Evolutionary conservation across 2,329 filamentous ascomycete genomes (phyloP).

Genomic region (Gnomoniopsis sp.): DNA sequence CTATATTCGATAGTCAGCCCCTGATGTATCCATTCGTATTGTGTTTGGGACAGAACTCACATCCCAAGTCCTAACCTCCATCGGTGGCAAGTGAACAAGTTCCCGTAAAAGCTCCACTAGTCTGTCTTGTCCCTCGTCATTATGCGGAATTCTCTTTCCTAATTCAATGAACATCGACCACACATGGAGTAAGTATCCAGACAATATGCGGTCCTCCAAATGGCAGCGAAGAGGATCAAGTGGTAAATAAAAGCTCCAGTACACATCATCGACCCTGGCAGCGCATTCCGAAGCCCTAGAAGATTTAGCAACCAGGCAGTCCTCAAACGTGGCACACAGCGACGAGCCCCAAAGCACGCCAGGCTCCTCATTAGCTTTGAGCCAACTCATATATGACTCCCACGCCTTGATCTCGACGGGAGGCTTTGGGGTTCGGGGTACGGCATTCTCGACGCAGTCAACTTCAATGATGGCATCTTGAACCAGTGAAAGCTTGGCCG

Average conservation of each 20-base stretch:
- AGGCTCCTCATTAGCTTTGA: constrained; percentile 13
- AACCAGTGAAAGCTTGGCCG: not conserved
- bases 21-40: not conserved
- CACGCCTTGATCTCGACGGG: constrained; percentile 8
- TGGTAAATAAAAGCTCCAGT: constrained; percentile 18
- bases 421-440: not conserved
- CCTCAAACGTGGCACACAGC: constrained; percentile 12
- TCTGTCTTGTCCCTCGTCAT: constrained; percentile 14
- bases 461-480: constrained; percentile 13
- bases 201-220: constrained; percentile 17
- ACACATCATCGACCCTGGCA: constrained; percentile 17
- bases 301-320: constrained; percentile 2
- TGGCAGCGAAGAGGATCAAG: constrained; percentile 11
- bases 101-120: constrained; percentile 14
- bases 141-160: constrained; percentile 15
- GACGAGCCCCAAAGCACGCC: constrained; percentile 15
- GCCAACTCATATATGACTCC: constrained; percentile 18
- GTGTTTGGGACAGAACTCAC: not conserved
- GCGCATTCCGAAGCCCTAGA: constrained; percentile 11
- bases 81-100: constrained; percentile 14
- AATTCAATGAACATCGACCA: constrained; percentile 19
- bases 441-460: not conserved
- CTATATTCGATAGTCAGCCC: not conserved
- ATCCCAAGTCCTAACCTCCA: constrained; percentile 19
- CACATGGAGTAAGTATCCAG: constrained; percentile 16